A percentile compares a stretch with the other conserved stretches of the same genome.
Evolutionary conservation across 1,284 basidiomycete species (phyloP).

Genomic region (Trichosporon faecale): DNA sequence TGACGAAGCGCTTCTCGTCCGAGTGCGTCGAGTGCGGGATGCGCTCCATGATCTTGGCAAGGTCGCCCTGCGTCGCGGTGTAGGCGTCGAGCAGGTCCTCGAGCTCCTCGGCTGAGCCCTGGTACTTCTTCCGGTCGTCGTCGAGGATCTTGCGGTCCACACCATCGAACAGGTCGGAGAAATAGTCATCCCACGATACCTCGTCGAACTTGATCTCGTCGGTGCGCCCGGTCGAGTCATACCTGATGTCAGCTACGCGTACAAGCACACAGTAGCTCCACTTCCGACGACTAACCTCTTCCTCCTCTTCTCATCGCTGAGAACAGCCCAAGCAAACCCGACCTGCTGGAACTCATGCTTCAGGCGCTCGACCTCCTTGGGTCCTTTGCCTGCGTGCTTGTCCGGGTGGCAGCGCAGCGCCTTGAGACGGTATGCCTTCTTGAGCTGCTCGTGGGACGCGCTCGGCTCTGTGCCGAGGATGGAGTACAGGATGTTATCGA

Average conservation of each 20-base stretch:
- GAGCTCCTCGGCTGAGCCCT: slow-evolving; percentile 80
- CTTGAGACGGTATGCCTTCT: slow-evolving; percentile 76
- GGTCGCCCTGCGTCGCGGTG: slow-evolving; percentile 62
- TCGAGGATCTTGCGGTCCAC: slow-evolving; percentile 81
- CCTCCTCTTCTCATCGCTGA: slow-evolving; percentile 71
- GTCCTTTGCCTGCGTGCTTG: slow-evolving; percentile 67
- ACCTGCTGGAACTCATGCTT: slow-evolving; percentile 78
- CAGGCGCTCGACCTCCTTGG: slow-evolving; percentile 62
- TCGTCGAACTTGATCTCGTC: slow-evolving; percentile 69
- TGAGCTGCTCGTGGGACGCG: slow-evolving; percentile 65
- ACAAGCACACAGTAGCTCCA: not conserved
- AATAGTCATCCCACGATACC: slow-evolving; percentile 89
- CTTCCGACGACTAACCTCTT: slow-evolving; percentile 51
- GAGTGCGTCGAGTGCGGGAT: slow-evolving; percentile 77
- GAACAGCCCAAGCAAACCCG: slow-evolving; percentile 83
- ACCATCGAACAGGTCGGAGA: slow-evolving; percentile 78
- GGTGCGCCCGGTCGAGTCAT: slow-evolving; percentile 78
- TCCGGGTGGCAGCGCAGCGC: slow-evolving; percentile 84
- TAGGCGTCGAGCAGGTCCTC: slow-evolving; percentile 75
- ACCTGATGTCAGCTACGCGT: slow-evolving; percentile 47
- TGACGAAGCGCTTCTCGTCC: slow-evolving; percentile 78
- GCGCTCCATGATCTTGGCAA: slow-evolving; percentile 72
- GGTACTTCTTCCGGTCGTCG: slow-evolving; percentile 85
- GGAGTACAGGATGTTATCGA: slow-evolving; percentile 60
- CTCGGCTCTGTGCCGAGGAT: slow-evolving; percentile 61